Base-by-base conservation (phyloP, 2,329 filamentous ascomycete genomes). In the Arachnomyces sp. region DNA sequence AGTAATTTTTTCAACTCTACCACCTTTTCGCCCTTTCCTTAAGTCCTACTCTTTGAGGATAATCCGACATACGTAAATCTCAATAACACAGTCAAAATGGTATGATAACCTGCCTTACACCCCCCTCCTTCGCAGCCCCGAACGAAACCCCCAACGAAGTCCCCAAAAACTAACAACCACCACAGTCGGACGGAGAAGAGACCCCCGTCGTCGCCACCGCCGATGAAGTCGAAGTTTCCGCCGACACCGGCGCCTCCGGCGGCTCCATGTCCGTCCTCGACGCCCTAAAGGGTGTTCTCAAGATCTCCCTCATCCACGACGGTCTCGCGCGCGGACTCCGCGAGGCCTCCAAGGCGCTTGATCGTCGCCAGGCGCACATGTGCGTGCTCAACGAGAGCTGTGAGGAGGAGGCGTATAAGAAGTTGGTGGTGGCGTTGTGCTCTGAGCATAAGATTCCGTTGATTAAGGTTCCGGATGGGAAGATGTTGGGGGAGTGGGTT, bases 341-440 rank as follows among this genome's bases (percentile, higher is more conserved):
- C 60, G 92, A 98, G 76, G 92, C 92, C 54, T 88, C 84, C 76
- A 98, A 98, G 81, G 90, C 92, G 52, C 87, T 98, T 64, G 92
- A 98, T 74, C 83, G 92, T 66, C 88, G 92, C 66, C 86, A 98
- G 77, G 92, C 92, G 47, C 92, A 98, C 78, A 96, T 98, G 89
- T 98, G 92, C 71, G 92, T 98, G 58, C 82, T 98, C 62, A 98
- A 98, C 82, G 92, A 98, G 82, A 83, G 84, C 57, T 98, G 92
- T 79, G 92, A 98, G 78, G 92, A 98, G 81, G 92, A 98, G 74
- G 90, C 92, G 57, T 98, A 98, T 81, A 98, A 98, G 88, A 98
- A 98, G 84, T 82, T 98, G 55, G 90, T 98, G 61, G 85, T 96
- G 58, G 92, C 92, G 50, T 84, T 98, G 48, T 98, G 92, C 85